A percentile compares a stretch with the other conserved stretches of the same genome.
Conservation (phyloP, 2,329 filamentous ascomycete genomes). For the Sclerotinia sclerotiorum region DNA sequence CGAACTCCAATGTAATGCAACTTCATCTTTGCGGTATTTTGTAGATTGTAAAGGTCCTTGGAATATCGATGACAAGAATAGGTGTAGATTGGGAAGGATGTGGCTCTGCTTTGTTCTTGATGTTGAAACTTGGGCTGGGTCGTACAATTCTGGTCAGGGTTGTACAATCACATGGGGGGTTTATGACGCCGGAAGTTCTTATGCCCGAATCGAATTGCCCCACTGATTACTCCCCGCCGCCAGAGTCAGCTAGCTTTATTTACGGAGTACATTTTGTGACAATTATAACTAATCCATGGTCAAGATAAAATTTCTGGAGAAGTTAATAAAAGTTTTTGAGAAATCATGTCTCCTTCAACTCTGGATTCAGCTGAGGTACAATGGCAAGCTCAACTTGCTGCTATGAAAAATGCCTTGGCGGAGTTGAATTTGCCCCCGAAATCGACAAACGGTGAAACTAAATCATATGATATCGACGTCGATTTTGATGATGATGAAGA, state of each 20-base stretch:
- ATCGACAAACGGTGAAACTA: slow-evolving; percentile 45
- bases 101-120: slow-evolving; percentile 21
- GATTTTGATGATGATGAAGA: slow-evolving; percentile 65
- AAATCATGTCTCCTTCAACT: slow-evolving; percentile 19
- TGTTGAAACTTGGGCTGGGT: slow-evolving; percentile 7
- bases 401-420: slow-evolving; percentile 84
- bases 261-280: neutral
- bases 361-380: slow-evolving; percentile 49
- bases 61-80: neutral
- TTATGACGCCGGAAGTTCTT: slow-evolving; percentile 23
- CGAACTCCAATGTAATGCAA: slow-evolving; percentile 81
- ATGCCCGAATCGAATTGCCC: slow-evolving; percentile 13
- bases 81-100: slow-evolving; percentile 1
- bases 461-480: slow-evolving; percentile 56
- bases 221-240: slow-evolving; percentile 6
- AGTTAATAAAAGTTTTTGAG: neutral
- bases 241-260: slow-evolving; percentile 1
- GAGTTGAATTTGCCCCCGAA: slow-evolving; percentile 57
- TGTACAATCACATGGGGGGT: slow-evolving; percentile 13
- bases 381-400: slow-evolving; percentile 83
- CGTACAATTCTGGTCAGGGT: too few species aligned
- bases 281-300: neutral
- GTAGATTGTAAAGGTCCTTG: neutral
- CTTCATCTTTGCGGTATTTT: slow-evolving; percentile 64
- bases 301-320: neutral